Percentiles rank a stretch among this genome's conserved stretches.
phyloP scores from a whole-genome alignment of 192 early-diverging fungal genomes.

The Diversispora epigaea region DNA sequence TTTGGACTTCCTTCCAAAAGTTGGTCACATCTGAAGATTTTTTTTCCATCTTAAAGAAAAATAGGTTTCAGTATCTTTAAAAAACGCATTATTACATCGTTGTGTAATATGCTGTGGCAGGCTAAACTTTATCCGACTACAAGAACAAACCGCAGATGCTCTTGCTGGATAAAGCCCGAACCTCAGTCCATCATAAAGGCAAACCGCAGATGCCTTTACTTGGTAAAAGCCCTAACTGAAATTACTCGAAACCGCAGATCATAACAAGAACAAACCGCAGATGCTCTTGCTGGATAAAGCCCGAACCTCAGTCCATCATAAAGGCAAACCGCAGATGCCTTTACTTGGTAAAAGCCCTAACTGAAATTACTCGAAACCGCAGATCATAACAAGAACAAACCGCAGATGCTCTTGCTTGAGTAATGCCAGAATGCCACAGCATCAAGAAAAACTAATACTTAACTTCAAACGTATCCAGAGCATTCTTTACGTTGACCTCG shows the following conservation, averaged over 20 bases:
- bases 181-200: constrained; percentile 29
- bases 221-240: constrained; percentile 28
- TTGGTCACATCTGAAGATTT: too few relatives aligned
- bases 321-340: constrained; percentile 27
- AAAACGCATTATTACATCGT: too few relatives aligned
- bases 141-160: too few relatives aligned
- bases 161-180: too few relatives aligned
- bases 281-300: constrained; percentile 28
- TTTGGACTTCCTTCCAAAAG: too few relatives aligned
- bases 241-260: too few relatives aligned
- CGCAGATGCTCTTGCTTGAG: constrained; percentile 33
- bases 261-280: constrained; percentile 29
- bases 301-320: constrained; percentile 17
- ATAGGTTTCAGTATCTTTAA: too few relatives aligned
- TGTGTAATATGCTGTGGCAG: too few relatives aligned
- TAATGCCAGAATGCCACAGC: too few relatives aligned
- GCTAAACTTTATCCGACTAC: too few relatives aligned
- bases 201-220: constrained; percentile 35
- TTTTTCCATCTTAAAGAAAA: too few relatives aligned
- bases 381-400: constrained; percentile 33
- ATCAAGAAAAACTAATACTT: constrained; percentile 14
- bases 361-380: constrained; percentile 24
- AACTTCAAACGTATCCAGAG: constrained; percentile 14
- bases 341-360: constrained; percentile 27
- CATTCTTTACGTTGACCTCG: too few relatives aligned